Percentiles rank a stretch among this genome's conserved stretches.
Conservation (phyloP, 177 flowering plant species). For the Tripterygium wilfordii region DNA sequence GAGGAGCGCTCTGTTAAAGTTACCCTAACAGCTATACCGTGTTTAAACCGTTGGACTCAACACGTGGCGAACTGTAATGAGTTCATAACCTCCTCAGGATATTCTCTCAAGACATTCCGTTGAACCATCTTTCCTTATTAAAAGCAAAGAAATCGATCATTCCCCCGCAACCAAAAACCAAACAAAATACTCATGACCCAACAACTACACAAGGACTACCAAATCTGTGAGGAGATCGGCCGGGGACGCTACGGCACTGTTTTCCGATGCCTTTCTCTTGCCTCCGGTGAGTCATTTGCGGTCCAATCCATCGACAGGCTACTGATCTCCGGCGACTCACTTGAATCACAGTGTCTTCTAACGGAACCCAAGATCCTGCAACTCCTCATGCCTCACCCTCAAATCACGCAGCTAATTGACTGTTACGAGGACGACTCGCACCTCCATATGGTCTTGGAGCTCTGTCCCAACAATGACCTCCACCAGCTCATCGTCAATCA, state of each 20-base stretch:
- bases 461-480: constrained; percentile 44
- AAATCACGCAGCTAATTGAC: constrained; percentile 33
- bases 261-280: constrained; percentile 30
- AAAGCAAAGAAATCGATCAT: not conserved
- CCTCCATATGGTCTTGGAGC: constrained; percentile 61
- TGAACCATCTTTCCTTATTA: constrained; percentile 8
- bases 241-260: constrained; percentile 61
- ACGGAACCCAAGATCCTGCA: constrained; percentile 49
- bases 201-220: constrained; percentile 33
- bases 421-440: constrained; percentile 48
- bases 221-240: constrained; percentile 57
- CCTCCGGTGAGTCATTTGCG: constrained; percentile 41
- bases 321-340: constrained; percentile 31
- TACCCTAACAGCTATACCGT: too few species aligned
- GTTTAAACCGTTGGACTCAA: too few species aligned
- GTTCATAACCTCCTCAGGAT: too few species aligned
- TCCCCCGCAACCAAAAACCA: not conserved
- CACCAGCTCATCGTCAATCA: constrained; percentile 25
- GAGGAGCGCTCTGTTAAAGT: too few species aligned
- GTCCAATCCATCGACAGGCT: constrained; percentile 52
- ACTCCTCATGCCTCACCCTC: constrained; percentile 35
- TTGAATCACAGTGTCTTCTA: constrained; percentile 49
- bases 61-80: too few species aligned
- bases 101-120: too few species aligned
- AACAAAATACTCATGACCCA: constrained; percentile 31